Conservation (phyloP, 1,284 basidiomycete genomes). For the Ganoderma sinense region DNA sequence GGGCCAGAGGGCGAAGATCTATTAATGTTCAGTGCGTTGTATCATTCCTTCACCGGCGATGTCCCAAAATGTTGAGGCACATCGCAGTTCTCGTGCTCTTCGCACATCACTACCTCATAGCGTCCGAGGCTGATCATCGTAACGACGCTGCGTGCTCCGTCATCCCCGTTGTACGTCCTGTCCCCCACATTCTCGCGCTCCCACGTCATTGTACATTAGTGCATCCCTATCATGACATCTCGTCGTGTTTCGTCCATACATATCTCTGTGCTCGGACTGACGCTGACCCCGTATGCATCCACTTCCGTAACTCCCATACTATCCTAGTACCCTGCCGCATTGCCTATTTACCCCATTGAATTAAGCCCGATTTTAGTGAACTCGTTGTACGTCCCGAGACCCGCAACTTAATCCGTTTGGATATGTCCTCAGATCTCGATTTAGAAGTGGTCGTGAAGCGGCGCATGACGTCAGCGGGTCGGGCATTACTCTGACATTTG, state of each 20-base stretch:
- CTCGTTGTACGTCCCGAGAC: background rate
- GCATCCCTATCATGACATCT: background rate
- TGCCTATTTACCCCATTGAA: background rate
- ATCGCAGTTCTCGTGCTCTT: background rate
- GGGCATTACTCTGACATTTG: background rate
- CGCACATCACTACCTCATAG: background rate
- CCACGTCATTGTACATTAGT: background rate
- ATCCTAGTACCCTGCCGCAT: background rate
- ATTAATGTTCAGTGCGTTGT: background rate
- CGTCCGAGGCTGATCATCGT: background rate
- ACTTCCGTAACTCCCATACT: too few species aligned
- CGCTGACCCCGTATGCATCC: background rate
- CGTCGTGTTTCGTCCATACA: too few species aligned
- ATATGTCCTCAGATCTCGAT: background rate
- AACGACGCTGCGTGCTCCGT: background rate
- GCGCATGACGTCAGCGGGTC: background rate
- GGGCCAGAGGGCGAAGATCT: slow-evolving; percentile 7
- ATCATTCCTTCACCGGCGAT: background rate
- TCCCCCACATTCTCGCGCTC: background rate
- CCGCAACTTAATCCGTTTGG: background rate
- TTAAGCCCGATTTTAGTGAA: background rate
- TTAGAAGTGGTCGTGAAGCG: background rate
- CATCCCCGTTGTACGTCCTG: background rate
- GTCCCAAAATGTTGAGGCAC: background rate
- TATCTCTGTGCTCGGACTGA: too few species aligned